These are phyloP conservation scores for Amanita polypyramis DNA, from an alignment of 768 basidiomycete species.

Conservation along the genomic window DNA sequence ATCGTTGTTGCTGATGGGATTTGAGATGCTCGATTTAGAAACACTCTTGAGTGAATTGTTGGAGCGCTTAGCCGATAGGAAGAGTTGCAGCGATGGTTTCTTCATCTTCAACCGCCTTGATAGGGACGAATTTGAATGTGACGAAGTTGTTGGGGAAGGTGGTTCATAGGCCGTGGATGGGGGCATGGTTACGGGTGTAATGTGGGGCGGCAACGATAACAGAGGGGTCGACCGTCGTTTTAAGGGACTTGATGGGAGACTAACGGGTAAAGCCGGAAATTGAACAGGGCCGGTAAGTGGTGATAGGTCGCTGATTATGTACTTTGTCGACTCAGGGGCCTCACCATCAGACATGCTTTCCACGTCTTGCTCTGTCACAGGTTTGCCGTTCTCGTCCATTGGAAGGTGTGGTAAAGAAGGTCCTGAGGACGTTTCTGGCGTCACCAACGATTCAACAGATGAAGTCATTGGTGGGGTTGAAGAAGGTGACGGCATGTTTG, in stretches of 20 bases:
- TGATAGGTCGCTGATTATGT: slow-evolving; percentile 20
- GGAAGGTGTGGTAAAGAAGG: slow-evolving; percentile 29
- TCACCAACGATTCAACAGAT: slow-evolving; percentile 50
- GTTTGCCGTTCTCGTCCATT: slow-evolving; percentile 16
- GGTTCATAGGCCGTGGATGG: slow-evolving; percentile 11
- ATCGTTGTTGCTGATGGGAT: slow-evolving; percentile 16
- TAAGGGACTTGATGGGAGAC: slow-evolving; percentile 8
- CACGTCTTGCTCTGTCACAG: slow-evolving; percentile 8
- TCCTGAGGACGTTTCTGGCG: slow-evolving; percentile 42
- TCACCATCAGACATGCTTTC: slow-evolving; percentile 15
- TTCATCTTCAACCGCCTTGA: slow-evolving; percentile 32
- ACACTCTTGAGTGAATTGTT: slow-evolving; percentile 28
- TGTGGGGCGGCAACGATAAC: slow-evolving; percentile 28
- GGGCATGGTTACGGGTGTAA: slow-evolving; percentile 13
- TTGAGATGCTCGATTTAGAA: slow-evolving; percentile 10
- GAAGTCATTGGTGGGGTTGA: slow-evolving; percentile 43
- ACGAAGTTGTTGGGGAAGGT: slow-evolving; percentile 13
- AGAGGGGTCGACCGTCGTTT: slow-evolving; percentile 30
- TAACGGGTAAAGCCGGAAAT: slow-evolving; percentile 26
- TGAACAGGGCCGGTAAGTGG: slow-evolving; percentile 25
- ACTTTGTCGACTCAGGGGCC: slow-evolving; percentile 20
- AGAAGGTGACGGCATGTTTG: slow-evolving; percentile 15
- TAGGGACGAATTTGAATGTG: slow-evolving; percentile 14
- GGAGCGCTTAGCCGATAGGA: slow-evolving; percentile 54
- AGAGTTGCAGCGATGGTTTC: slow-evolving; percentile 58